phyloP scores from a whole-genome alignment of 2,329 filamentous ascomycete species.

The Cladorrhinum sp. region DNA sequence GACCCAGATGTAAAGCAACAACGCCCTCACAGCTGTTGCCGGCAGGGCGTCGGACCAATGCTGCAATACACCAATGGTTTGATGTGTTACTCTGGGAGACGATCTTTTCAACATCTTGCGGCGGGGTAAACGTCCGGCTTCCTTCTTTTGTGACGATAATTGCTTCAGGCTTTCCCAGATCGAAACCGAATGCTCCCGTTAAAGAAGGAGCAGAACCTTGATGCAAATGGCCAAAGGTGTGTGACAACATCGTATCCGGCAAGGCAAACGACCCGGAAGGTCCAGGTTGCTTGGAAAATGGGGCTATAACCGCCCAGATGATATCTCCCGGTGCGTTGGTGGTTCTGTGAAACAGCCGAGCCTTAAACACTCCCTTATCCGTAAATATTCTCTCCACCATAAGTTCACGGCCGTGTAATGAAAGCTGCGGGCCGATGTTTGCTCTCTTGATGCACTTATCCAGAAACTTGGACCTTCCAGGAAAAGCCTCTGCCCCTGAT shows the following conservation, averaged over 20 bases:
- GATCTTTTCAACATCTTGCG: background rate
- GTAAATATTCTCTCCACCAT: background rate
- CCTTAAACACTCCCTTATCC: conserved; percentile 4
- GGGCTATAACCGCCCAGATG: background rate
- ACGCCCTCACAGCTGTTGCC: background rate
- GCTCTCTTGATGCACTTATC: conserved; percentile 4
- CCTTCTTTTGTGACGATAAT: background rate
- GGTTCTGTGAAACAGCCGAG: background rate
- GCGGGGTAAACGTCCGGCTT: background rate
- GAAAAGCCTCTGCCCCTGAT: background rate
- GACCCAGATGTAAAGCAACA: background rate
- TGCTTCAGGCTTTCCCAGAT: background rate
- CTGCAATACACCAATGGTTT: background rate
- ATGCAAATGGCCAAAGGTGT: background rate
- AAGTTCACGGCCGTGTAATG: background rate
- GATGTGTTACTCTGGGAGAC: background rate
- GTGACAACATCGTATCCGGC: background rate
- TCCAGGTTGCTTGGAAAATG: background rate
- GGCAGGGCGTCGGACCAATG: background rate
- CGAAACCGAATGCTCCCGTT: background rate
- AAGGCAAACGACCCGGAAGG: background rate
- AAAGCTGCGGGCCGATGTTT: background rate
- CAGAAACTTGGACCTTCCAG: conserved; percentile 4
- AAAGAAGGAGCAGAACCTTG: background rate
- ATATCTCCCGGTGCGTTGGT: background rate